These are phyloP conservation scores for Talaromyces islandicus DNA, from an alignment of 2,329 filamentous ascomycete genomes.

Conservation along the genomic window DNA sequence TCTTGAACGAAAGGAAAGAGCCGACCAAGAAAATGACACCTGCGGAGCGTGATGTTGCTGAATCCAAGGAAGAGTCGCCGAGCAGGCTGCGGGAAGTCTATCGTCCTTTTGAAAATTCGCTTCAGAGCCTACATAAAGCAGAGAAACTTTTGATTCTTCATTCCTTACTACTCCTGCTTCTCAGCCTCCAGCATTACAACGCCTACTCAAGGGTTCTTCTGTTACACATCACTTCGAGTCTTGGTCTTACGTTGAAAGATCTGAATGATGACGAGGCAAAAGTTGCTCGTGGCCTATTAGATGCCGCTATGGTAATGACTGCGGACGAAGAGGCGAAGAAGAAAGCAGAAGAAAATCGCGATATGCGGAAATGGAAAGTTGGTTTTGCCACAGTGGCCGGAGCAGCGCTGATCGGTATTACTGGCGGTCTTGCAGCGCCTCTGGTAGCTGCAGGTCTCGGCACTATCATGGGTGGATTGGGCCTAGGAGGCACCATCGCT, in stretches of 20 bases:
- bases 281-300: conserved; percentile 67
- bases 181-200: conserved; percentile 73
- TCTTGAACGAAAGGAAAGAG: conserved; percentile 49
- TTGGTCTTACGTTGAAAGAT: conserved; percentile 60
- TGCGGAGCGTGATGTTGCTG: conserved; percentile 15
- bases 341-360: conserved; percentile 60
- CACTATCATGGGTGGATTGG: conserved; percentile 68
- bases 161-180: conserved; percentile 62
- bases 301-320: conserved; percentile 69
- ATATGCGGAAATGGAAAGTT: conserved; percentile 69
- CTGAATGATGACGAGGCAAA: conserved; percentile 68
- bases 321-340: conserved; percentile 72
- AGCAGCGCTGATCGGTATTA: conserved; percentile 78
- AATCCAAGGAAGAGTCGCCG: conserved; percentile 21
- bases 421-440: conserved; percentile 70
- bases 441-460: conserved; percentile 75
- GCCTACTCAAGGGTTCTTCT: conserved; percentile 68
- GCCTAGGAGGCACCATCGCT: conserved; percentile 66
- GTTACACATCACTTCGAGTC: conserved; percentile 62
- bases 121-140: conserved; percentile 36
- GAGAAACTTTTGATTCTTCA: conserved; percentile 63
- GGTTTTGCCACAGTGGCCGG: conserved; percentile 83
- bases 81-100: conserved; percentile 39
- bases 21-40: conserved; percentile 26
- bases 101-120: conserved; percentile 54